phyloP scores from a whole-genome alignment of 129 eudicot genomes.

The Ambrosia artemisiifolia region DNA sequence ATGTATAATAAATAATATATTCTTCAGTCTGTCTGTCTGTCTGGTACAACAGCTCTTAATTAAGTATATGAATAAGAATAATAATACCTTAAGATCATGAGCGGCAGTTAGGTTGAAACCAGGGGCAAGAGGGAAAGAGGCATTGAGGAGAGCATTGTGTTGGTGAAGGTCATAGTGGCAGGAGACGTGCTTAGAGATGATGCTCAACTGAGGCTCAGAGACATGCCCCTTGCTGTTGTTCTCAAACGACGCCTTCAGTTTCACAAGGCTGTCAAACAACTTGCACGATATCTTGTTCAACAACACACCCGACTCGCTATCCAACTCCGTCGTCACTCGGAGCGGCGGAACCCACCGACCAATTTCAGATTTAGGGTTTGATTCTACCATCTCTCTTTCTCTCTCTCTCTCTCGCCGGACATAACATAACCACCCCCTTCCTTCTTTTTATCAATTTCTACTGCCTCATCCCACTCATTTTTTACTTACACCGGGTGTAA shows the following conservation, averaged over 20 bases:
- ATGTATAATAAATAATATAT: too few species aligned
- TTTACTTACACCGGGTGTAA: too few species aligned
- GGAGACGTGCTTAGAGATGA: constrained; percentile 55
- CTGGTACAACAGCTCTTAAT: too few species aligned
- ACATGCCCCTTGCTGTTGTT: constrained; percentile 64
- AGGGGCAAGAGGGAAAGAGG: constrained; percentile 44
- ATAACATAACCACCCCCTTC: neutral
- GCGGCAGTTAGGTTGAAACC: constrained; percentile 54
- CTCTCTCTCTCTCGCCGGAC: neutral
- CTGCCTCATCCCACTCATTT: too few species aligned
- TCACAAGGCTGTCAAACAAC: constrained; percentile 57
- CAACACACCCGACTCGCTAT: constrained; percentile 62
- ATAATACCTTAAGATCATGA: constrained; percentile 83
- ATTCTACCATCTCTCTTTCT: constrained; percentile 8
- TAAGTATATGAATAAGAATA: too few species aligned
- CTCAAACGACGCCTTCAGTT: constrained; percentile 61
- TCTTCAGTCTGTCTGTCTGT: too few species aligned
- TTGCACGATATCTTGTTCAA: constrained; percentile 78
- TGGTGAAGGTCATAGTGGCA: constrained; percentile 65
- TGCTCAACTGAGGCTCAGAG: constrained; percentile 52
- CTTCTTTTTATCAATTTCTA: too few species aligned
- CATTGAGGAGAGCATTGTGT: constrained; percentile 56
- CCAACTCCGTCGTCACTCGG: constrained; percentile 74
- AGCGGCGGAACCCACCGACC: constrained; percentile 32
- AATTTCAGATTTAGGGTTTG: neutral